Conservation (phyloP, 2,329 filamentous ascomycete genomes). For the Sporothrix luriei region DNA sequence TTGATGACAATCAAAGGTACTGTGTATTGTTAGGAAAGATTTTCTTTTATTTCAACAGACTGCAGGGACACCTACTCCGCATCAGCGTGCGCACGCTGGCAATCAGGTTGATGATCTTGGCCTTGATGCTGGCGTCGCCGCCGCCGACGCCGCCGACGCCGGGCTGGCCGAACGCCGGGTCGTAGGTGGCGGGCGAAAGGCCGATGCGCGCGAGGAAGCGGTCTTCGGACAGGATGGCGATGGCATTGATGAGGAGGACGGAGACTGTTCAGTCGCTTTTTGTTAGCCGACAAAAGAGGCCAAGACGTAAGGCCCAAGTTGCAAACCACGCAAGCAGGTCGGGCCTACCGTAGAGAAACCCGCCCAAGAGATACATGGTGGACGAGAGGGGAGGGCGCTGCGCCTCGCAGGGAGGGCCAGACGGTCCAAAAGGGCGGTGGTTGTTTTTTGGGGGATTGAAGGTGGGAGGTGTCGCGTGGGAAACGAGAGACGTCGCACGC, state of each 20-base stretch:
- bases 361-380: slow-evolving; percentile 42
- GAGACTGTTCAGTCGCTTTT: slow-evolving; percentile 56
- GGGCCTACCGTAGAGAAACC: slow-evolving; percentile 41
- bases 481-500: background rate
- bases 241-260: slow-evolving; percentile 88
- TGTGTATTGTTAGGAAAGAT: slow-evolving; percentile 44
- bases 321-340: too few species aligned
- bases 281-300: background rate
- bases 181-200: slow-evolving; percentile 69
- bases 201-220: slow-evolving; percentile 89
- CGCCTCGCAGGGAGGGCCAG: slow-evolving; percentile 16
- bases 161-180: slow-evolving; percentile 74
- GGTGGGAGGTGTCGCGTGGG: background rate
- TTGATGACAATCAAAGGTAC: slow-evolving; percentile 86
- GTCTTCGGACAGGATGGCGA: slow-evolving; percentile 92
- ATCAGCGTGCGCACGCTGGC: slow-evolving; percentile 88
- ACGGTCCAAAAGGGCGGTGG: background rate
- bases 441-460: background rate
- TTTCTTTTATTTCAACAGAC: too few species aligned
- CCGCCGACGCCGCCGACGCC: slow-evolving; percentile 41
- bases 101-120: slow-evolving; percentile 85
- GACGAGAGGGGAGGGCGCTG: background rate
- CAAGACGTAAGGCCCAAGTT: too few species aligned
- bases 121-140: slow-evolving; percentile 76
- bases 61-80: slow-evolving; percentile 68